Base-by-base conservation (phyloP, 495 filamentous ascomycete genomes). In the Neurospora terricola region DNA sequence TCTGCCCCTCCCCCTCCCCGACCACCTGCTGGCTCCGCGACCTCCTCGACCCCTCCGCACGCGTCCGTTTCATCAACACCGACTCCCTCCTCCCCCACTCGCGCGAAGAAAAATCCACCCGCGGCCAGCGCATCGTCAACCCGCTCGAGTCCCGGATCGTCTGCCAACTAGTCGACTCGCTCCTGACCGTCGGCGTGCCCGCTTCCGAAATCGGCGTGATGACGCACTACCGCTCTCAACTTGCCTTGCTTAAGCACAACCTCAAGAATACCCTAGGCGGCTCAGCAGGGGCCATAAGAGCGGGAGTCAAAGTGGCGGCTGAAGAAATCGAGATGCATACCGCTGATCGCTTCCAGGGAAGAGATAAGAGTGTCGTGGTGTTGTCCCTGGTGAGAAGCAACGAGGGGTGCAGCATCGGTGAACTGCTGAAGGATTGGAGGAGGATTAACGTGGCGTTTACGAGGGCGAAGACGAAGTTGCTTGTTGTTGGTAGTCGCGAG, bases 401-500 rank as follows among this genome's bases (percentile, higher is more conserved):
- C 76, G 88, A 93, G 40, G 86, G 87, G 2, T 89, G 90, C 45
- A 87, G 86, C 45, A 91, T 99, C 10, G 96, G 96, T 38, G 96
- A 98, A 70, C 81, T 99, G 73, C 83, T 99, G 16, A 91, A 91
- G 72, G 96, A 99, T 81, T 96, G 93, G 93, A 84, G 96, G 70
- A 83, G 96, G 11, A 93, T 98, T 76, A 99, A 99, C 77, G 96
- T 99, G 21, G 95, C 96, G 1, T 91, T 99, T 73, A 99, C 96
- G 12, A 84, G 96, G 38, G 96, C 96, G 38, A 91, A 92, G 76
- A 93, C 90, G 1, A 99, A 99, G 83, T 82, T 99, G 14, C 83
- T 99, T 27, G 90, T 99, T 8, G 78, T 99, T 5, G 96, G 96
- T 1, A 94, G 91, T 76, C 86, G 88, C 76, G 84, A 84, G 37